A percentile compares a stretch with the other conserved stretches of the same genome.
Evolutionary conservation across 2,329 filamentous ascomycete genomes (phyloP).

Genomic region (Epichloe sp.): DNA sequence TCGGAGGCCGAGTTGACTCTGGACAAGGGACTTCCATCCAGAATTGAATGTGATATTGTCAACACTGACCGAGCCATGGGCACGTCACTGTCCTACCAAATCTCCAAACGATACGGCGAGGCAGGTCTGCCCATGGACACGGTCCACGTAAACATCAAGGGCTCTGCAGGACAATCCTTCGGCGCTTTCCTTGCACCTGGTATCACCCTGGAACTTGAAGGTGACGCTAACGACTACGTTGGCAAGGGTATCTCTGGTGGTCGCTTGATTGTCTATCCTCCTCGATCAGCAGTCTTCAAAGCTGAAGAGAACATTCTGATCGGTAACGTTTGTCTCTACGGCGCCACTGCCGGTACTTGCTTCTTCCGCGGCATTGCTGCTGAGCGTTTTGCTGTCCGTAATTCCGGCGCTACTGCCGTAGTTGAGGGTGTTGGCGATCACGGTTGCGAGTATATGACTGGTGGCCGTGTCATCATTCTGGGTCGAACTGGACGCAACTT

Average conservation of each 20-base stretch:
- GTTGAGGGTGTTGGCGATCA: conserved; percentile 95
- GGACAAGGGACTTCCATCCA: conserved; percentile 83
- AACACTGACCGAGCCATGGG: conserved; percentile 93
- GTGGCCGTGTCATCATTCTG: conserved; percentile 76
- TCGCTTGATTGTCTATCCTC: conserved; percentile 84
- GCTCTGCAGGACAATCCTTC: conserved; percentile 92
- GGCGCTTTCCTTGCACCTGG: conserved; percentile 88
- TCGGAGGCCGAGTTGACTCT: conserved; percentile 88
- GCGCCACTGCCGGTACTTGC: conserved; percentile 78
- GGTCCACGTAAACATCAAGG: conserved; percentile 91
- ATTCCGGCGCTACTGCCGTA: conserved; percentile 91
- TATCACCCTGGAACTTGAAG: conserved; percentile 88
- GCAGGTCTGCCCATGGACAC: conserved; percentile 82
- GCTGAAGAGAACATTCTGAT: conserved; percentile 92
- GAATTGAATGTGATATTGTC: conserved; percentile 91
- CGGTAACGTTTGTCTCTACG: conserved; percentile 90
- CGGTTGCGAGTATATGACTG: conserved; percentile 98
- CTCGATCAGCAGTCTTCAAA: conserved; percentile 81
- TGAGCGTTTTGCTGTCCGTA: conserved; percentile 91
- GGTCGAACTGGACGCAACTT: conserved; percentile 92
- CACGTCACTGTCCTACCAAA: conserved; percentile 88
- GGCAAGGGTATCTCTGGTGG: conserved; percentile 92
- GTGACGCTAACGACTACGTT: conserved; percentile 93
- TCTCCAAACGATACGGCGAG: conserved; percentile 85
- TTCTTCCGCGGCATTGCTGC: conserved; percentile 97